These are phyloP conservation scores for Argentina anserina DNA, from an alignment of 306 rosid genomes.

Conservation along the genomic window DNA sequence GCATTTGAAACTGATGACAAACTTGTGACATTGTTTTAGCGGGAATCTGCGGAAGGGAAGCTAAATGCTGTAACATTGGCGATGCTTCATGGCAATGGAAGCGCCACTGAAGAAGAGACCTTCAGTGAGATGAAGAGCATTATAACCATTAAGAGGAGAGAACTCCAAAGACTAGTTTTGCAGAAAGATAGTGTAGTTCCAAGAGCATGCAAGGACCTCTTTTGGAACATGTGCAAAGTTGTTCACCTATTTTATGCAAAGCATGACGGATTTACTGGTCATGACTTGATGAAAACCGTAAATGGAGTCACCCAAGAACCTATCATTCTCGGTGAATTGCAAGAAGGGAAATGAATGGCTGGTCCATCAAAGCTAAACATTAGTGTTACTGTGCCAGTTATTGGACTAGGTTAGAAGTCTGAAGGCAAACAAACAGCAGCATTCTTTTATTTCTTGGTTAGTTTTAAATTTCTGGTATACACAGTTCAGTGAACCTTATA, in stretches of 20 bases:
- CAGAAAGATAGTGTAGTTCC: slow-evolving; percentile 52
- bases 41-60: slow-evolving; percentile 79
- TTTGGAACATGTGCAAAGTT: slow-evolving; percentile 72
- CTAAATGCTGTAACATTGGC: slow-evolving; percentile 50
- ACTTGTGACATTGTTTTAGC: slow-evolving; percentile 40
- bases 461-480: background rate
- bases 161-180: slow-evolving; percentile 62
- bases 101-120: slow-evolving; percentile 38
- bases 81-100: slow-evolving; percentile 34
- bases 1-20: background rate
- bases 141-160: slow-evolving; percentile 43
- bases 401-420: background rate
- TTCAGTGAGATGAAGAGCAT: slow-evolving; percentile 34
- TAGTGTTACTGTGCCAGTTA: background rate
- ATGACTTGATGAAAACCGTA: slow-evolving; percentile 46
- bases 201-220: slow-evolving; percentile 78
- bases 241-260: slow-evolving; percentile 62
- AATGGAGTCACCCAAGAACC: slow-evolving; percentile 57
- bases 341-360: background rate
- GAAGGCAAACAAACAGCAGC: background rate
- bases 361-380: background rate
- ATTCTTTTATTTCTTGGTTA: background rate
- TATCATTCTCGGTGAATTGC: slow-evolving; percentile 32
- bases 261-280: slow-evolving; percentile 70
- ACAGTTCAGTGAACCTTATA: background rate